phyloP scores from a whole-genome alignment of 2,329 filamentous ascomycete species.

The Apiospora aurea region DNA sequence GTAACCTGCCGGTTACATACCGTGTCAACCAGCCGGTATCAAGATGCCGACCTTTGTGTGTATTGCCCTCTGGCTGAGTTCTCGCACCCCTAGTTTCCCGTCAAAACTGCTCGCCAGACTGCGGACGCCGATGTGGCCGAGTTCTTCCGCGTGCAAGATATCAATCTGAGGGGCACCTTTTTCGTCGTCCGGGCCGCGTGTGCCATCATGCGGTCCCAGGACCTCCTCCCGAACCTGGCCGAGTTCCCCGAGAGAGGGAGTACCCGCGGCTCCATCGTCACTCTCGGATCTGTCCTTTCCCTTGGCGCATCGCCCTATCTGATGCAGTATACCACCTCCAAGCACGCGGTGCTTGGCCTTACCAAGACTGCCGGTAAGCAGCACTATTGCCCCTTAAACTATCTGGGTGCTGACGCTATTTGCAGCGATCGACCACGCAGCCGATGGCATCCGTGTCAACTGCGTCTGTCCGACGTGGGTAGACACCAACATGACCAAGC shows the following conservation, averaged over 20 bases:
- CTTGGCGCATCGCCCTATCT: neutral
- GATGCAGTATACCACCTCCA: slow-evolving; percentile 32
- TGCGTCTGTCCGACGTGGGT: slow-evolving; percentile 42
- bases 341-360: slow-evolving; percentile 33
- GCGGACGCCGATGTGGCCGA: slow-evolving; percentile 19
- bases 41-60: neutral
- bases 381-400: neutral
- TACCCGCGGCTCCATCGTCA: slow-evolving; percentile 9
- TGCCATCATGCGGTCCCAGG: slow-evolving; percentile 19
- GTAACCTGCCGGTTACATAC: too few relatives aligned
- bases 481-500: slow-evolving; percentile 40
- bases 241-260: neutral
- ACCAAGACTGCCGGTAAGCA: slow-evolving; percentile 29
- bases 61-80: neutral
- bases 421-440: slow-evolving; percentile 38
- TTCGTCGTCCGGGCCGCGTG: slow-evolving; percentile 12
- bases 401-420: neutral
- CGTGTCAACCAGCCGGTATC: too few relatives aligned
- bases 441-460: slow-evolving; percentile 41
- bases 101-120: neutral
- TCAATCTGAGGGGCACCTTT: slow-evolving; percentile 22
- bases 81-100: neutral
- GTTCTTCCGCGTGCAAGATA: neutral
- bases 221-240: neutral
- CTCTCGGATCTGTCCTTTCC: slow-evolving; percentile 28